Evolutionary conservation across 2,329 filamentous ascomycete species (phyloP).

Genomic region (Colletotrichum gloeosporioides): DNA sequence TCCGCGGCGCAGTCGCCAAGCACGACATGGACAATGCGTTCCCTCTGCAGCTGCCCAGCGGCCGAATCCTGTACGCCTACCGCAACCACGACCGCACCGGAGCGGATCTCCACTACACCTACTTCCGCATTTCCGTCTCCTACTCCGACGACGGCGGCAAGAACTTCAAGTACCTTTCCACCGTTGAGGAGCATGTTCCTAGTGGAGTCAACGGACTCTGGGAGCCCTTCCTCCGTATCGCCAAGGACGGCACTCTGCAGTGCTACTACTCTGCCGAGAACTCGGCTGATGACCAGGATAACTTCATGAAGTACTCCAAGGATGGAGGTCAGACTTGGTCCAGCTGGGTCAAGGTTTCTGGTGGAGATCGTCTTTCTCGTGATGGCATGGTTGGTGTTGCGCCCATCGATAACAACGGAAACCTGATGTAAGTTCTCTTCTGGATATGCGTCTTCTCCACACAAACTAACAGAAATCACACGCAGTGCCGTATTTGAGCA

Average conservation of each 20-base stretch:
- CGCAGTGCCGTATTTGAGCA: slow-evolving; percentile 46
- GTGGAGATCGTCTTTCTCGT: slow-evolving; percentile 34
- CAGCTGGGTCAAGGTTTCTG: slow-evolving; percentile 36
- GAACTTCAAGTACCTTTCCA: slow-evolving; percentile 38
- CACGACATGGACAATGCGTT: slow-evolving; percentile 39
- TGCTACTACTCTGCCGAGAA: slow-evolving; percentile 51
- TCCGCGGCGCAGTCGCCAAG: slow-evolving; percentile 11
- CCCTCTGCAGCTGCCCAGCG: slow-evolving; percentile 37
- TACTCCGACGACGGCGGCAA: slow-evolving; percentile 45
- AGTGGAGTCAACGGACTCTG: slow-evolving; percentile 40
- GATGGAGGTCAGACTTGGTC: slow-evolving; percentile 46
- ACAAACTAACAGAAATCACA: background rate
- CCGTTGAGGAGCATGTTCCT: slow-evolving; percentile 29
- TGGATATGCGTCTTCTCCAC: background rate
- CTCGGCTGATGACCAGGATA: slow-evolving; percentile 42
- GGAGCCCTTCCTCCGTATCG: slow-evolving; percentile 50
- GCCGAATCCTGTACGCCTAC: slow-evolving; percentile 40
- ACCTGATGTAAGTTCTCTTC: slow-evolving; percentile 35
- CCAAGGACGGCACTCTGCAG: slow-evolving; percentile 42
- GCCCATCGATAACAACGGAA: slow-evolving; percentile 27
- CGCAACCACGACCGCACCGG: slow-evolving; percentile 36
- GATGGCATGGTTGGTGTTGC: slow-evolving; percentile 53
- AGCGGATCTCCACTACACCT: slow-evolving; percentile 27
- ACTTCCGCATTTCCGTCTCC: slow-evolving; percentile 47
- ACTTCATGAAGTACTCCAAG: slow-evolving; percentile 40